These are phyloP conservation scores for Podila clonocystis DNA, from an alignment of 192 early-diverging fungal species.

Conservation along the genomic window DNA sequence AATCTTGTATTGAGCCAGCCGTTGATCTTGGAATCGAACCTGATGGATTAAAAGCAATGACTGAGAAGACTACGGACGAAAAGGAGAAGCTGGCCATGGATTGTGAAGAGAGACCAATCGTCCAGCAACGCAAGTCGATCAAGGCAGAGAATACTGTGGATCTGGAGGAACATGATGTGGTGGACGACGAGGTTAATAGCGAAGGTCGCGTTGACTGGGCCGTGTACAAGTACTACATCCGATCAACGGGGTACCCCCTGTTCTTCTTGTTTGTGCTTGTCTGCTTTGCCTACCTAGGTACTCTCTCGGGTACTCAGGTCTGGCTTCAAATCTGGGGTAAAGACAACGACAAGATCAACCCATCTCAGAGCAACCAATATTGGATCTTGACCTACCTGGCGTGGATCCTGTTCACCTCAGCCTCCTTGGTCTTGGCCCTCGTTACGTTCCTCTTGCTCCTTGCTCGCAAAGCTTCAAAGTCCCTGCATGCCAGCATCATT, in stretches of 20 bases:
- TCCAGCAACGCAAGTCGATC: conserved; percentile 23
- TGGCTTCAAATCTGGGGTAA: conserved; percentile 7
- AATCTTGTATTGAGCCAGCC: conserved; percentile 12
- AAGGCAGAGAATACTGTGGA: conserved; percentile 15
- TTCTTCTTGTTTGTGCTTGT: conserved; percentile 4
- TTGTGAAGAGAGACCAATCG: conserved; percentile 7
- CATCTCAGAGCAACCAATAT: conserved; percentile 6
- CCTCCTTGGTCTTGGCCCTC: conserved; percentile 24
- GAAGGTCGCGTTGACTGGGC: conserved; percentile 33
- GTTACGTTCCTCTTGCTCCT: conserved; percentile 38
- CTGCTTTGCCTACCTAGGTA: neutral
- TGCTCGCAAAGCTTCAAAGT: conserved; percentile 61
- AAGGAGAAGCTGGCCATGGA: neutral
- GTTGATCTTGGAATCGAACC: conserved; percentile 12
- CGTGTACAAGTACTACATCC: conserved; percentile 39
- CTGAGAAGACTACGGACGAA: neutral
- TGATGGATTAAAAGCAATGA: conserved; percentile 13
- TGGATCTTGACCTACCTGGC: conserved; percentile 33
- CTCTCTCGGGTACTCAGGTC: neutral
- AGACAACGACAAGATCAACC: neutral
- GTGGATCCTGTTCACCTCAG: conserved; percentile 15
- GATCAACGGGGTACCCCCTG: neutral
- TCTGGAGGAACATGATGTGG: conserved; percentile 22
- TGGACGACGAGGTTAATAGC: conserved; percentile 24
- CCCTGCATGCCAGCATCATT: conserved; percentile 67